Percentiles rank a stretch among this genome's conserved stretches.
Conservation (phyloP, 2,329 filamentous ascomycete genomes). For the Verticillium longisporum region DNA sequence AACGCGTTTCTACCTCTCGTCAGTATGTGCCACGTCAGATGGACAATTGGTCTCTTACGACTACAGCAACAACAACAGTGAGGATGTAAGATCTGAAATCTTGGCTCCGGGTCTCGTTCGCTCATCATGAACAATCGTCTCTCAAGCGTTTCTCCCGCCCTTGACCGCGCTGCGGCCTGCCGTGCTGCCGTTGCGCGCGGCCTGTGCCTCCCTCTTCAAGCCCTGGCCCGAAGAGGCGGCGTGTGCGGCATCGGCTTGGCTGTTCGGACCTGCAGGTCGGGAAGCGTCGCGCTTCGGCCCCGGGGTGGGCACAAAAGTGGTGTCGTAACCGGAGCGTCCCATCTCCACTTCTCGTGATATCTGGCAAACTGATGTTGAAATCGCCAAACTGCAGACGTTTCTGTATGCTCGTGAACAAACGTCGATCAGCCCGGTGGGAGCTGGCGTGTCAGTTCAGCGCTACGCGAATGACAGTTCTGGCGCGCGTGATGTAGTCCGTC, state of each 20-base stretch:
- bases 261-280: background rate
- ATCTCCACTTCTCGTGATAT: background rate
- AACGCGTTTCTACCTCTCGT: no score
- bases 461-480: background rate
- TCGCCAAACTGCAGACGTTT: background rate
- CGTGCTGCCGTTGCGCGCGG: background rate
- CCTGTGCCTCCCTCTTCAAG: background rate
- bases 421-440: background rate
- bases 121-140: background rate
- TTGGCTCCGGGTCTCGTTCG: no score
- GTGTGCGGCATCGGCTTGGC: background rate
- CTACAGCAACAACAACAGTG: no score
- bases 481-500: background rate
- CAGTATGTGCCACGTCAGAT: no score
- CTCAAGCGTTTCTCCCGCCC: background rate
- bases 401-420: background rate
- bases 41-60: no score
- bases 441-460: background rate
- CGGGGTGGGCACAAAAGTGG: slow-evolving; percentile 1
- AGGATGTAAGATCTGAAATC: no score
- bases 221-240: background rate
- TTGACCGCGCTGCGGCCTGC: background rate
- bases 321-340: slow-evolving; percentile 11
- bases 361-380: background rate
- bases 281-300: background rate